Percentiles rank a stretch among this genome's conserved stretches.
Evolutionary conservation across 768 basidiomycete species (phyloP).

Genomic region (Suillus alpinus): DNA sequence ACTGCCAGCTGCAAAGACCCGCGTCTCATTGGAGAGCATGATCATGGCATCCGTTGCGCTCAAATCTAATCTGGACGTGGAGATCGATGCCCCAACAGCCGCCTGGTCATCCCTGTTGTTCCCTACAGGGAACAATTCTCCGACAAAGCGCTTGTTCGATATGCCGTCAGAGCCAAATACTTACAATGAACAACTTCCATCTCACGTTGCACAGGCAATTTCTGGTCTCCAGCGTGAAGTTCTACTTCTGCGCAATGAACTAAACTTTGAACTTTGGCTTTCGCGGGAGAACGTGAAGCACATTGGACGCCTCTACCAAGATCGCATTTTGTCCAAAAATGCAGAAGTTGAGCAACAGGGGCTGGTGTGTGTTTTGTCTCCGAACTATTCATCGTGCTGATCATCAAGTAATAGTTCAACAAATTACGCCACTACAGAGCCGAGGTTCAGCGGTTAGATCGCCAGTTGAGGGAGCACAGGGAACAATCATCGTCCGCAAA

Average conservation of each 20-base stretch:
- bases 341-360: conserved; percentile 83
- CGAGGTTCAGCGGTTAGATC: conserved; percentile 64
- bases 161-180: conserved; percentile 18
- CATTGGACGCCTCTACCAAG: conserved; percentile 76
- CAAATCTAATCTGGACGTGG: conserved; percentile 66
- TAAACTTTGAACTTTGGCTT: conserved; percentile 84
- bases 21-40: conserved; percentile 75
- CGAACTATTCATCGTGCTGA: conserved; percentile 6
- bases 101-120: conserved; percentile 54
- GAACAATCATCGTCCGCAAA: conserved; percentile 70
- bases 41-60: conserved; percentile 68
- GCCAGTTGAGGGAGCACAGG: conserved; percentile 70
- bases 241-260: conserved; percentile 70
- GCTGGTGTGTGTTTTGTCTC: conserved; percentile 47
- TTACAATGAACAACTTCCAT: conserved; percentile 30
- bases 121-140: conserved; percentile 28
- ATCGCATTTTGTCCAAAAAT: conserved; percentile 66
- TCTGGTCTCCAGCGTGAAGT: conserved; percentile 73
- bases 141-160: conserved; percentile 16
- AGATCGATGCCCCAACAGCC: conserved; percentile 49
- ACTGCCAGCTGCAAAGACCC: conserved; percentile 28
- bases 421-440: conserved; percentile 75
- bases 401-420: conserved; percentile 55
- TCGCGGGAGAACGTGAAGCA: conserved; percentile 79
- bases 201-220: conserved; percentile 62